Evolutionary conservation across 2,329 filamentous ascomycete species (phyloP).

Genomic region (Phoma herbarum): DNA sequence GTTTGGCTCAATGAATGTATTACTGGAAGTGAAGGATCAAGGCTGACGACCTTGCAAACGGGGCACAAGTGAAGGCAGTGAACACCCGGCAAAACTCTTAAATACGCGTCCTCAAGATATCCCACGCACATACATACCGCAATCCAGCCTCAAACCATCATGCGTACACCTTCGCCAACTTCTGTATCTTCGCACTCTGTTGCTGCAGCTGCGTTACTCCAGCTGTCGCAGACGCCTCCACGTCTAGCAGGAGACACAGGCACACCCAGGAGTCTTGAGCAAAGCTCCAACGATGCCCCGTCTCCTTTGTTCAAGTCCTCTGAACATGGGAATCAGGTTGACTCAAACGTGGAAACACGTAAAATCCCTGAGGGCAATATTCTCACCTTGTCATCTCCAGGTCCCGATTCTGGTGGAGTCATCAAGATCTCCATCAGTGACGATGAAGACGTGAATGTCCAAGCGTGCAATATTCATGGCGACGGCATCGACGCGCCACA

Average conservation of each 20-base stretch:
- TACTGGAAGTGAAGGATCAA: too few species aligned
- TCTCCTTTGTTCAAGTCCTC: not conserved
- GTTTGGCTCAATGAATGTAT: too few species aligned
- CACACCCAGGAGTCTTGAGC: not conserved
- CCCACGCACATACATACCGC: not conserved
- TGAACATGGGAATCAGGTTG: not conserved
- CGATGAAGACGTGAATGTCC: not conserved
- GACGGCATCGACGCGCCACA: not conserved
- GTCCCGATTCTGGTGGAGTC: not conserved
- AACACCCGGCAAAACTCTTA: not conserved
- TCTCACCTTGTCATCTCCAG: not conserved
- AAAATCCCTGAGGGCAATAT: not conserved
- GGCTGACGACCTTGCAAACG: conserved; percentile 2
- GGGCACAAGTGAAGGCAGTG: not conserved
- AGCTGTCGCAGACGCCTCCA: conserved; percentile 1
- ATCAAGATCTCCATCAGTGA: conserved; percentile 11
- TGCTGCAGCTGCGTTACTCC: conserved; percentile 1
- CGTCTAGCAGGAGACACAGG: not conserved
- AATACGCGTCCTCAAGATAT: not conserved
- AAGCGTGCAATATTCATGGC: not conserved
- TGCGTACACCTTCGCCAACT: not conserved
- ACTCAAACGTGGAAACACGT: not conserved
- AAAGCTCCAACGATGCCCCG: not conserved
- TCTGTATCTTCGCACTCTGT: not conserved
- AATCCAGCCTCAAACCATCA: not conserved